Percentiles rank a stretch among this genome's conserved stretches.
Conservation (phyloP, 2,329 filamentous ascomycete genomes). For the Cladophialophora bantiana region DNA sequence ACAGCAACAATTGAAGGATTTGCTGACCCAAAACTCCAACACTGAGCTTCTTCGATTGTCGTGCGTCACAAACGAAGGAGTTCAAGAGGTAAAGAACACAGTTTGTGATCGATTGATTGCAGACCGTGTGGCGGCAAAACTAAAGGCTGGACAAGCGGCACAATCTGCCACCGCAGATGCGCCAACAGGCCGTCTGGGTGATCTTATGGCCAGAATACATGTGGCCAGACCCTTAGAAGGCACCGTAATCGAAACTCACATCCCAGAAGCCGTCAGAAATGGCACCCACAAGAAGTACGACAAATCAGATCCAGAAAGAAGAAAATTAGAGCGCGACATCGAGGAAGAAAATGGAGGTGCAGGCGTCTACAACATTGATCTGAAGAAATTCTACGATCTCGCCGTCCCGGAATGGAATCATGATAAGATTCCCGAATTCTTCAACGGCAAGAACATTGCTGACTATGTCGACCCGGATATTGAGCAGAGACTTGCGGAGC, state of each 20-base stretch:
- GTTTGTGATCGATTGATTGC: slow-evolving; percentile 93
- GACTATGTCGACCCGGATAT: slow-evolving; percentile 98
- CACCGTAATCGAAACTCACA: slow-evolving; percentile 77
- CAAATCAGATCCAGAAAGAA: slow-evolving; percentile 83
- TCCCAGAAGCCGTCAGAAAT: slow-evolving; percentile 82
- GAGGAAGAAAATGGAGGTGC: slow-evolving; percentile 93
- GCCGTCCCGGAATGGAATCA: slow-evolving; percentile 93
- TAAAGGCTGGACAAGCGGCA: slow-evolving; percentile 87
- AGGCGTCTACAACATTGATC: slow-evolving; percentile 93
- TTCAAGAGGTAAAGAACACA: slow-evolving; percentile 93
- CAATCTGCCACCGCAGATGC: slow-evolving; percentile 78
- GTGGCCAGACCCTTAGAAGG: slow-evolving; percentile 93
- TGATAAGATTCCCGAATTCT: slow-evolving; percentile 92
- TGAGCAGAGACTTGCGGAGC: slow-evolving; percentile 84
- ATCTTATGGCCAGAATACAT: slow-evolving; percentile 93
- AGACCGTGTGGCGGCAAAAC: slow-evolving; percentile 91
- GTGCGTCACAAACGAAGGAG: slow-evolving; percentile 92
- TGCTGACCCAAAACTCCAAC: slow-evolving; percentile 79
- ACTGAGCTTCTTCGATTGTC: slow-evolving; percentile 93
- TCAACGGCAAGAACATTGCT: slow-evolving; percentile 95
- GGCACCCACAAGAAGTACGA: slow-evolving; percentile 79
- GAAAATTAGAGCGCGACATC: slow-evolving; percentile 80
- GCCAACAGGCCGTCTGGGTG: slow-evolving; percentile 80
- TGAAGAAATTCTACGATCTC: slow-evolving; percentile 86
- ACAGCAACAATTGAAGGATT: slow-evolving; percentile 76